phyloP scores from a whole-genome alignment of 345 rosid species.

The Noccaea caerulescens region DNA sequence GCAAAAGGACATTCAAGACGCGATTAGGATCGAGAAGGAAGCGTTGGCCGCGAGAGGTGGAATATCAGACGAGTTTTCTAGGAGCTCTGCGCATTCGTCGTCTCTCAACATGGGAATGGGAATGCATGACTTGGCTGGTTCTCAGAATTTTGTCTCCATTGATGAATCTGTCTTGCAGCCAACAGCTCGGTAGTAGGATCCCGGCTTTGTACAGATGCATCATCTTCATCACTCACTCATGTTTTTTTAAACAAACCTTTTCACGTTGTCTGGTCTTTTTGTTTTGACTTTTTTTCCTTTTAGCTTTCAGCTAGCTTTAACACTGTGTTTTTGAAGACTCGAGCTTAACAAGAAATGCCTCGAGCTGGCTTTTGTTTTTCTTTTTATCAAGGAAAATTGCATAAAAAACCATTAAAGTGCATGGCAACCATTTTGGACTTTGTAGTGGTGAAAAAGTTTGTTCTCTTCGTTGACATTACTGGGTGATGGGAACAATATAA shows the following conservation, averaged over 20 bases:
- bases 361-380: neutral
- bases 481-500: no score
- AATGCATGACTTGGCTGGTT: conserved; percentile 54
- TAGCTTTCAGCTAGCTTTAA: neutral
- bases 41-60: conserved; percentile 58
- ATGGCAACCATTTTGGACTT: no score
- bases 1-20: conserved; percentile 94
- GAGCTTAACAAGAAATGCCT: conserved; percentile 27
- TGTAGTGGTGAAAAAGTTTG: no score
- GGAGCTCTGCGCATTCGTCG: conserved; percentile 74
- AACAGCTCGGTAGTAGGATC: conserved; percentile 59
- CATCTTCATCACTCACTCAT: neutral
- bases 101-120: conserved; percentile 63
- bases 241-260: conserved; percentile 24
- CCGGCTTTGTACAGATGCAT: conserved; percentile 36
- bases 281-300: neutral
- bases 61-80: conserved; percentile 71
- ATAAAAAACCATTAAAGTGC: no score
- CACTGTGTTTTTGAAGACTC: conserved; percentile 1
- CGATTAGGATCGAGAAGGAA: conserved; percentile 78
- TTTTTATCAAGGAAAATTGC: no score
- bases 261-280: conserved; percentile 28
- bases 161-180: conserved; percentile 72
- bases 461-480: no score
- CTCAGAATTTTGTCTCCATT: conserved; percentile 59